phyloP scores from a whole-genome alignment of 2,329 filamentous ascomycete species.

The Botrytis aclada region DNA sequence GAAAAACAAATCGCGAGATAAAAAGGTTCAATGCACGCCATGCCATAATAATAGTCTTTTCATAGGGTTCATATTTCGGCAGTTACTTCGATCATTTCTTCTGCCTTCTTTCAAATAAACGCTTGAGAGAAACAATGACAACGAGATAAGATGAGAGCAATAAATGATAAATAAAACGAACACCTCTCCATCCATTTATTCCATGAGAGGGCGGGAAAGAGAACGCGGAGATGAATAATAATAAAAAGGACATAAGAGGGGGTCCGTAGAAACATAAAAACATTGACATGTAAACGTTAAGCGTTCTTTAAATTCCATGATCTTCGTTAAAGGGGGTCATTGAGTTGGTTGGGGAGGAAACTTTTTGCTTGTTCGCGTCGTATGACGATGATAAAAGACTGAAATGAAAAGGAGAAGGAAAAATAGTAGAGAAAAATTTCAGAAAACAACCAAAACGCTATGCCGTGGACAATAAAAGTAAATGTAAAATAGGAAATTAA shows the following conservation, averaged over 20 bases:
- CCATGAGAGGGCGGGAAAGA: no score
- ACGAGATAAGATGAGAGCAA: no score
- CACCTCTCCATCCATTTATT: no score
- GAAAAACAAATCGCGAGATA: neutral
- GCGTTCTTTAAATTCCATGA: conserved; percentile 27
- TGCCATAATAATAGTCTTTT: neutral
- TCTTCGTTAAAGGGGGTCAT: conserved; percentile 26
- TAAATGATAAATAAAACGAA: no score
- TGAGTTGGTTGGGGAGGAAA: neutral
- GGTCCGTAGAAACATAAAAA: conserved; percentile 26
- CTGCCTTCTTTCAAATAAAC: conserved; percentile 20
- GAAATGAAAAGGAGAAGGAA: neutral
- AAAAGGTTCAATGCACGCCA: neutral
- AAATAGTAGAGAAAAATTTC: neutral
- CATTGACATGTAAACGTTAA: conserved; percentile 21
- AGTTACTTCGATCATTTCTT: conserved; percentile 16
- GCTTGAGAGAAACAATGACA: neutral
- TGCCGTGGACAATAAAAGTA: neutral
- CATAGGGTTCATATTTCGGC: conserved; percentile 9
- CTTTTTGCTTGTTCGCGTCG: neutral
- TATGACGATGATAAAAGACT: neutral
- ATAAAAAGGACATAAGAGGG: conserved; percentile 19
- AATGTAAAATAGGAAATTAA: neutral
- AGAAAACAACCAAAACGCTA: neutral
- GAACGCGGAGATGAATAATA: neutral